Percentiles rank a stretch among this genome's conserved stretches.
These are phyloP conservation scores for Neofusicoccum ribis DNA, from an alignment of 2,329 filamentous ascomycete species.

Conservation along the genomic window DNA sequence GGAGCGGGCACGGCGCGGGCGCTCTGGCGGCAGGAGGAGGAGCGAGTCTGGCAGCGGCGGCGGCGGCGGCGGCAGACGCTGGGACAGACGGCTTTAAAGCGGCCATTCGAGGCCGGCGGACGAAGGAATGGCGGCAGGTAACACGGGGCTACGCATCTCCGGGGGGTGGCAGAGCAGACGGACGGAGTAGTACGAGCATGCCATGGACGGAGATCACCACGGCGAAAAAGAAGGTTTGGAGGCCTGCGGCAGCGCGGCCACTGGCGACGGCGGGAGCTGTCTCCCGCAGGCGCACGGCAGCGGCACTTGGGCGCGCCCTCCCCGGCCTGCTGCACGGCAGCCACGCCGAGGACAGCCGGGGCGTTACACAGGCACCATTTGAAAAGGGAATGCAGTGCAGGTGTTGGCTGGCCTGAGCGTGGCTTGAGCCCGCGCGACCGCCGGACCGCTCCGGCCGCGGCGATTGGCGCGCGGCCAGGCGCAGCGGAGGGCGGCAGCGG, in stretches of 20 bases:
- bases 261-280: neutral
- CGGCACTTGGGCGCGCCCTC: neutral
- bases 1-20: too few species aligned
- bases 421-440: too few species aligned
- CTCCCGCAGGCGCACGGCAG: neutral
- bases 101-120: neutral
- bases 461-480: conserved; percentile 8
- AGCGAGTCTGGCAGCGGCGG: too few species aligned
- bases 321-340: neutral
- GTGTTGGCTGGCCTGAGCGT: neutral
- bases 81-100: neutral
- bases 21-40: neutral
- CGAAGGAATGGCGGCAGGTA: conserved; percentile 3
- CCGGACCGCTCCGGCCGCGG: neutral
- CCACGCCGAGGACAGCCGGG: neutral
- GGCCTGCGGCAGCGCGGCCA: neutral
- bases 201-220: neutral
- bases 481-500: conserved; percentile 6
- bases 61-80: neutral
- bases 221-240: conserved; percentile 1
- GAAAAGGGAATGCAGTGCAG: conserved; percentile 11
- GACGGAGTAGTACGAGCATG: conserved; percentile 8
- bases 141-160: neutral
- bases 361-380: neutral
- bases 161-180: neutral